These are phyloP conservation scores for Serendipita vermifera DNA, from an alignment of 768 basidiomycete genomes.

Conservation along the genomic window DNA sequence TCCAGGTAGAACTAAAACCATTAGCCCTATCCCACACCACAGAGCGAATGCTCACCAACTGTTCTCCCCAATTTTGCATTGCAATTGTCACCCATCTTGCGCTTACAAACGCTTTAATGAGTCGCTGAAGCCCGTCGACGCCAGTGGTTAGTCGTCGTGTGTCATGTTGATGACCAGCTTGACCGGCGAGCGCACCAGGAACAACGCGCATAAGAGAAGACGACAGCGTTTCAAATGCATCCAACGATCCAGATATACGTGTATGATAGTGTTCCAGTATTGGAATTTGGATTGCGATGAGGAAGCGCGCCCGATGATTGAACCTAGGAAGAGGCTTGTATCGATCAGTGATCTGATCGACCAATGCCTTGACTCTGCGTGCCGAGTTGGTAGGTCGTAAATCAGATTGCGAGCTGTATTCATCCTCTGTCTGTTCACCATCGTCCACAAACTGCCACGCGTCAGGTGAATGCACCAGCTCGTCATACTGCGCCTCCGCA, in stretches of 20 bases:
- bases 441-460: constrained; percentile 79
- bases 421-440: constrained; percentile 34
- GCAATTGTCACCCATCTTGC: constrained; percentile 56
- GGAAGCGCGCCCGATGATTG: constrained; percentile 67
- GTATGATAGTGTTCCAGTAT: constrained; percentile 62
- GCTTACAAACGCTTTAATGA: constrained; percentile 79
- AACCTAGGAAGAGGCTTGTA: constrained; percentile 78
- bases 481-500: constrained; percentile 72
- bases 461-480: constrained; percentile 64
- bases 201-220: constrained; percentile 81
- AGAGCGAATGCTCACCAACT: constrained; percentile 45
- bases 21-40: not conserved
- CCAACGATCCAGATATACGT: constrained; percentile 71
- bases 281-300: constrained; percentile 74
- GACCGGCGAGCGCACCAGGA: constrained; percentile 69
- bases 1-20: constrained; percentile 74
- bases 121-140: constrained; percentile 64
- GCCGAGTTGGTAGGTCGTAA: constrained; percentile 72
- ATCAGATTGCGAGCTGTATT: constrained; percentile 26
- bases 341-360: constrained; percentile 91
- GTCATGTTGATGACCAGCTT: constrained; percentile 40
- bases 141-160: constrained; percentile 63
- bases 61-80: constrained; percentile 80
- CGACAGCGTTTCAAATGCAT: constrained; percentile 88
- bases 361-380: constrained; percentile 63